Conservation (phyloP, 164 flowering plant genomes). For the Vitis labrusca region DNA sequence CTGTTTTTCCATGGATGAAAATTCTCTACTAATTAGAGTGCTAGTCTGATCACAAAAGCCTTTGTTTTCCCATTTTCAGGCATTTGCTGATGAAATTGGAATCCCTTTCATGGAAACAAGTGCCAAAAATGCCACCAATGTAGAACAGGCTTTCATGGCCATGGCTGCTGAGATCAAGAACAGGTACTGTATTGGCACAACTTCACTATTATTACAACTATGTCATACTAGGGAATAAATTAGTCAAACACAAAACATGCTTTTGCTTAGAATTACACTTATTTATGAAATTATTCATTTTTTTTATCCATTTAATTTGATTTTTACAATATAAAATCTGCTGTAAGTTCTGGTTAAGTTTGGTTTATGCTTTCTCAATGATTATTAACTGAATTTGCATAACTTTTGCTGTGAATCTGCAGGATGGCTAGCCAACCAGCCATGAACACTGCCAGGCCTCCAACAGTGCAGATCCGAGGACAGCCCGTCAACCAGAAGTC, state of each 20-base stretch:
- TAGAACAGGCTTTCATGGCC: conserved; percentile 62
- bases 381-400: not conserved
- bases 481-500: conserved; percentile 71
- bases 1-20: not conserved
- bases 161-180: conserved; percentile 54
- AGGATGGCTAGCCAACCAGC: conserved; percentile 93
- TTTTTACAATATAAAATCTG: too few relatives aligned
- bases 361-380: not conserved
- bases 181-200: conserved; percentile 20
- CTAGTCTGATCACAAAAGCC: not conserved
- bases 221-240: too few relatives aligned
- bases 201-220: not conserved
- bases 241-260: too few relatives aligned
- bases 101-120: conserved; percentile 62
- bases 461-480: conserved; percentile 72
- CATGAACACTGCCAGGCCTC: conserved; percentile 56
- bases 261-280: too few relatives aligned
- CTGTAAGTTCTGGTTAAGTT: too few relatives aligned
- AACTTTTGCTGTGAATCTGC: conserved; percentile 10
- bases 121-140: conserved; percentile 50
- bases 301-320: too few relatives aligned
- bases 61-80: conserved; percentile 18
- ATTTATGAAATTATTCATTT: too few relatives aligned
- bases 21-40: not conserved
- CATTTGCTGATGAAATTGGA: conserved; percentile 58